phyloP scores from a whole-genome alignment of 2,329 filamentous ascomycete species.

The Venturia aucupariae region DNA sequence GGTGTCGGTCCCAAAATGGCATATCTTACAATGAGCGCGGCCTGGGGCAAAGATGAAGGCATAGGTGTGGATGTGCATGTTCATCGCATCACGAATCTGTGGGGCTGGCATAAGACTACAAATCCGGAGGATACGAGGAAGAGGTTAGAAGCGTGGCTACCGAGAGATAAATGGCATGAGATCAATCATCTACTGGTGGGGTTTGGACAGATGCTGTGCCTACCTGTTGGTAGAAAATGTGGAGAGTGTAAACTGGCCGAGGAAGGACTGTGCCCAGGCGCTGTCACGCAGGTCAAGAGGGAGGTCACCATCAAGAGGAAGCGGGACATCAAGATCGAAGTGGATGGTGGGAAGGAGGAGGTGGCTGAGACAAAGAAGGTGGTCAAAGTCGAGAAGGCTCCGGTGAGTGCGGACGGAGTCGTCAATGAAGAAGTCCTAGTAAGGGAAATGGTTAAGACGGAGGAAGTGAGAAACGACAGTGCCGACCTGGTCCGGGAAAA shows the following conservation, averaged over 20 bases:
- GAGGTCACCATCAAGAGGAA: constrained; percentile 26
- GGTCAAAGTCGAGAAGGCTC: constrained; percentile 15
- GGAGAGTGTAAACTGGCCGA: constrained; percentile 77
- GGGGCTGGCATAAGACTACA: constrained; percentile 80
- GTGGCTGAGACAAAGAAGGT: constrained; percentile 19
- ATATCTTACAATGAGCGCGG: constrained; percentile 74
- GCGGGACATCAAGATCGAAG: constrained; percentile 23
- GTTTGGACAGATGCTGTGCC: constrained; percentile 76
- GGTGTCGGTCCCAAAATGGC: constrained; percentile 95
- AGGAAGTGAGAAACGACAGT: neutral
- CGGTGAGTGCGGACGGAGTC: neutral
- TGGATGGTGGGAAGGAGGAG: constrained; percentile 24
- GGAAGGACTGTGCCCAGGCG: constrained; percentile 59
- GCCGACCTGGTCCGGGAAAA: neutral
- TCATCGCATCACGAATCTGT: constrained; percentile 87
- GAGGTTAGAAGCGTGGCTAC: constrained; percentile 73
- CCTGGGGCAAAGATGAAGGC: constrained; percentile 60
- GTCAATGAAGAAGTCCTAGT: neutral
- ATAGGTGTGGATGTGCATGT: constrained; percentile 95
- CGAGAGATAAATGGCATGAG: constrained; percentile 77
- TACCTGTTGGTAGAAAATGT: constrained; percentile 70
- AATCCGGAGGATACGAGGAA: constrained; percentile 73
- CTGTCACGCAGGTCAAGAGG: constrained; percentile 42
- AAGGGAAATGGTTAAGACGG: neutral
- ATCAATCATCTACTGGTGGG: constrained; percentile 87